Base-by-base conservation (phyloP, 768 basidiomycete genomes). In the Tricholoma saponaceum region DNA sequence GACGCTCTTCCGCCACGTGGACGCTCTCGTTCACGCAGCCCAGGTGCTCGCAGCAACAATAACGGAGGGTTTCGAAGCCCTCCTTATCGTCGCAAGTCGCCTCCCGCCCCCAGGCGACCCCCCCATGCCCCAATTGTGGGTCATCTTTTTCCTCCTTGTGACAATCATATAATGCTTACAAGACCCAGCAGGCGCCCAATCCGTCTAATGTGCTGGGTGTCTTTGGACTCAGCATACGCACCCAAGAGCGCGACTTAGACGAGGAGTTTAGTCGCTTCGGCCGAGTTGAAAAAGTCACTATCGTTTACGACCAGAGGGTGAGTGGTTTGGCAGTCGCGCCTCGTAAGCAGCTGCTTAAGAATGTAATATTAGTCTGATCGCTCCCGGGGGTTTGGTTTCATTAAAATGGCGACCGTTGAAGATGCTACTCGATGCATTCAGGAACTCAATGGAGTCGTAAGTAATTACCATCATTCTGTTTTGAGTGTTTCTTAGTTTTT, bases 311-410 rank as follows among this genome's bases (percentile, higher is more conserved):
- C 72, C 95, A 96, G 72, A 79, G 94, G 72, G 95, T 97, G 67
- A 70, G 94, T 82, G 32, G 3, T 33, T 9, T 61, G 25, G 50
- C 28, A 30, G 52, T 58, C 37, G 46, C 44, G 10, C 49, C 20
- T 16, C n/a, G 26, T 33, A n/a, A 52, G 51, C 58, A 52, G 51
- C 58, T 33, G 62, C 60, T 63, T 51, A 64, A 44, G 55, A 26
- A 61, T 58, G 58, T 49, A 39, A 54, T 56, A 51, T 46, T 73
- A 90, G 94, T 92, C 92, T 54, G 95, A 95, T 69, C 88, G 96
- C 56, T 98, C 96, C 54, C 90, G 96, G 60, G 97, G 96, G 10
- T 99, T 99, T 63, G 96, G 96, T 43, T 99, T 99, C 70, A 95
- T 99, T 73, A 88, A 87, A 62, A 98, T 99, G 95, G 81, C 83